Evolutionary conservation across 176 grass and related monocot species (phyloP).

Genomic region (Microstegium vimineum): DNA sequence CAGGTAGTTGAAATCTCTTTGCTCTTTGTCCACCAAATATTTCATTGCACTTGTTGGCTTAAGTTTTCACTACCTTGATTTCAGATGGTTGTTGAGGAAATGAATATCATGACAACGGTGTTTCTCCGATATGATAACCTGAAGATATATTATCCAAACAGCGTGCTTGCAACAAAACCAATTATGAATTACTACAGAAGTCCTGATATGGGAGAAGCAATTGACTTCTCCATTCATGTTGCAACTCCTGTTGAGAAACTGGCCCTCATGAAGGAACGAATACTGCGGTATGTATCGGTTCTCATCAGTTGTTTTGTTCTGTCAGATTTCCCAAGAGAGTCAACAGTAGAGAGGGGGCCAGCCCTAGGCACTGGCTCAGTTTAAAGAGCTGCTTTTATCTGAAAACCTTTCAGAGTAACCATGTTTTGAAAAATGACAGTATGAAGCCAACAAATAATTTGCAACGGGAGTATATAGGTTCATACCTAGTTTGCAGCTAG

Average conservation of each 20-base stretch:
- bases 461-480: not conserved
- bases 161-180: slow-evolving; percentile 56
- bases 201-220: slow-evolving; percentile 65
- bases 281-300: slow-evolving; percentile 34
- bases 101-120: slow-evolving; percentile 66
- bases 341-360: not conserved
- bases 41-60: not conserved
- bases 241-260: slow-evolving; percentile 55
- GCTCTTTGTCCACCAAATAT: not conserved
- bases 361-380: not conserved
- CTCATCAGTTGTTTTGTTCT: not conserved
- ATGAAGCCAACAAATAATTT: not conserved
- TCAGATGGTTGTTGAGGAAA: slow-evolving; percentile 67
- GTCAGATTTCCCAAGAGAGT: not conserved
- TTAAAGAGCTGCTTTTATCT: not conserved
- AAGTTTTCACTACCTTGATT: slow-evolving; percentile 9
- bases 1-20: slow-evolving; percentile 30
- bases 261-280: slow-evolving; percentile 51
- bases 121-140: slow-evolving; percentile 61
- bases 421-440: not conserved
- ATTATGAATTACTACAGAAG: slow-evolving; percentile 66
- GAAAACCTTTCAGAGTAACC: not conserved
- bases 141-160: slow-evolving; percentile 76
- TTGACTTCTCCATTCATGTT: slow-evolving; percentile 66
- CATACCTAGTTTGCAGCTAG: not conserved